Evolutionary conservation across 768 basidiomycete genomes (phyloP).

Genomic region (Boletus pseudo-olivaceus): DNA sequence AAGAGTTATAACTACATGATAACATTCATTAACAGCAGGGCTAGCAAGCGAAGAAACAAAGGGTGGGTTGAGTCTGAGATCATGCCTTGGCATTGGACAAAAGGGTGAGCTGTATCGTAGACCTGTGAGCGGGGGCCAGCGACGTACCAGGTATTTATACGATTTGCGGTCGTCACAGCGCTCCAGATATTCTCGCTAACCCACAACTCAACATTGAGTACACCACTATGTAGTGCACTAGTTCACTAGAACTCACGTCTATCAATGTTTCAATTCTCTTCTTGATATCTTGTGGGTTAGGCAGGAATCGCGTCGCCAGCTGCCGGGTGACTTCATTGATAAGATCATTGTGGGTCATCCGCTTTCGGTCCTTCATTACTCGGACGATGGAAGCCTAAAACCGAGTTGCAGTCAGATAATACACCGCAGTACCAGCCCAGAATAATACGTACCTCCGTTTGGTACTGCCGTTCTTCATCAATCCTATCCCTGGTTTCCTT

Average conservation of each 20-base stretch:
- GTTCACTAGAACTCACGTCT: slow-evolving; percentile 54
- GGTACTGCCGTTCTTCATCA: slow-evolving; percentile 86
- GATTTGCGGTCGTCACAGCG: slow-evolving; percentile 84
- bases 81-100: slow-evolving; percentile 19
- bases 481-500: slow-evolving; percentile 88
- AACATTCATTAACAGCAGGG: not conserved
- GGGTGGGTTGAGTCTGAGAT: slow-evolving; percentile 8
- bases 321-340: slow-evolving; percentile 90
- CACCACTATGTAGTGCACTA: not conserved
- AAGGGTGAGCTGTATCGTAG: slow-evolving; percentile 3
- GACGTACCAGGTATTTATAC: slow-evolving; percentile 70
- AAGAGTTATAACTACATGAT: not conserved
- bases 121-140: not conserved
- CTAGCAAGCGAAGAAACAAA: not conserved
- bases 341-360: slow-evolving; percentile 83
- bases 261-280: slow-evolving; percentile 90
- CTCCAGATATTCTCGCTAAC: slow-evolving; percentile 90
- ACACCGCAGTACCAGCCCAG: not conserved
- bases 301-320: slow-evolving; percentile 78
- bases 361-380: slow-evolving; percentile 95
- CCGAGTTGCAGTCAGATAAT: not conserved
- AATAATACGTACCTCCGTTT: slow-evolving; percentile 68
- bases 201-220: not conserved
- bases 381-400: slow-evolving; percentile 94
- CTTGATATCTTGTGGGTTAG: slow-evolving; percentile 85